Conservation (phyloP, 2,329 filamentous ascomycete genomes). For the Leptodontidium sp. region DNA sequence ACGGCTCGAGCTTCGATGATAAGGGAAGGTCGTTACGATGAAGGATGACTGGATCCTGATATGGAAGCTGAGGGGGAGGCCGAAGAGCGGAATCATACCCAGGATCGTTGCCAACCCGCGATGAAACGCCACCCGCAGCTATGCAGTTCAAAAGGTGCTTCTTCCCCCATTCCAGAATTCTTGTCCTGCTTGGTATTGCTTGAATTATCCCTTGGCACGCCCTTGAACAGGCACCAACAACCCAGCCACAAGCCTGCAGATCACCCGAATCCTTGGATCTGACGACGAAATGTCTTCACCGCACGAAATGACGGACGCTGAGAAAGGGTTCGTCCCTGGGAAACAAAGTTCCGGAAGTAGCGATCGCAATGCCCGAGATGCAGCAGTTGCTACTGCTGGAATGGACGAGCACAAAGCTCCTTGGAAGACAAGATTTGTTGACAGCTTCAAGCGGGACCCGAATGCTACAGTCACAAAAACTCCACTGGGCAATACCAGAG, state of each 20-base stretch:
- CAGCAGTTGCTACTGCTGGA: conserved; percentile 11
- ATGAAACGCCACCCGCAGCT: background rate
- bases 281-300: conserved; percentile 8
- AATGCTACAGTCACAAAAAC: conserved; percentile 56
- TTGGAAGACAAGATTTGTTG: conserved; percentile 39
- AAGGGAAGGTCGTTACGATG: conserved; percentile 12
- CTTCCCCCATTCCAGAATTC: background rate
- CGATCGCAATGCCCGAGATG: conserved; percentile 1
- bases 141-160: conserved; percentile 9
- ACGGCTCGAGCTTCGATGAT: conserved; percentile 2
- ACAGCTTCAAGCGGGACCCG: conserved; percentile 45
- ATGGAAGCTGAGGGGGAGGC: background rate
- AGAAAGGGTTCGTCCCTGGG: background rate
- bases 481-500: conserved; percentile 11
- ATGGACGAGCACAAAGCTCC: conserved; percentile 28
- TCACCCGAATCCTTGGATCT: background rate
- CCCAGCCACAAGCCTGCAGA: background rate
- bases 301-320: background rate
- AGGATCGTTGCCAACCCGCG: background rate
- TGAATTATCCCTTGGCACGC: background rate
- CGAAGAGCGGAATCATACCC: background rate
- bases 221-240: background rate
- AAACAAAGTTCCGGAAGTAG: conserved; percentile 12
- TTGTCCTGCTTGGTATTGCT: conserved; percentile 18
- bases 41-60: conserved; percentile 13